Percentiles rank a stretch among this genome's conserved stretches.
phyloP scores from a whole-genome alignment of 1,284 basidiomycete species.

The Cutaneotrichosporon sp. region DNA sequence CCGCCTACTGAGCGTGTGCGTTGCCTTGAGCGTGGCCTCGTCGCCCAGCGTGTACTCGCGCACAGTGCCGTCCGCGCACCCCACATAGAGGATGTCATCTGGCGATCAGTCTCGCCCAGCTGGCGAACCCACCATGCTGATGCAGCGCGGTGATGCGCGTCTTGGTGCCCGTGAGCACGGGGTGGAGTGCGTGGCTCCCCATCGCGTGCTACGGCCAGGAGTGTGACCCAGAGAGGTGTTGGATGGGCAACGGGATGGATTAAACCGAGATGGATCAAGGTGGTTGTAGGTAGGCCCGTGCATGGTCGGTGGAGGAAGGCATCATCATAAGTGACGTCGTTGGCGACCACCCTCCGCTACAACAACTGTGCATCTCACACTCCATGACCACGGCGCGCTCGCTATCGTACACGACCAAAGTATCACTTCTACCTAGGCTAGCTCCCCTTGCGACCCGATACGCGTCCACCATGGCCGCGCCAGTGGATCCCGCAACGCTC shows the following conservation, averaged over 20 bases:
- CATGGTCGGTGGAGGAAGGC: background rate
- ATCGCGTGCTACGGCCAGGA: conserved; percentile 5
- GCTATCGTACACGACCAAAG: background rate
- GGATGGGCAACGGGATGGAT: background rate
- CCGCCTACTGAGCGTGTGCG: conserved; percentile 62
- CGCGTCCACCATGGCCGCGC: background rate
- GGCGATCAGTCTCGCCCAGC: conserved; percentile 3
- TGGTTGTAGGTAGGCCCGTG: background rate
- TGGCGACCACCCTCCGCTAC: background rate
- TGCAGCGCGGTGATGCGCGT: conserved; percentile 34
- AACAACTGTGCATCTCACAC: background rate
- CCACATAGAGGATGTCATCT: conserved; percentile 73
- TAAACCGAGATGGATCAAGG: background rate
- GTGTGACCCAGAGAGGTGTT: background rate
- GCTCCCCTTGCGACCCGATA: background rate
- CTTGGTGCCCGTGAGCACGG: conserved; percentile 29
- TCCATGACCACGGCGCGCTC: background rate
- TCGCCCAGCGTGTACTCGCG: conserved; percentile 44
- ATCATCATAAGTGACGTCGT: background rate
- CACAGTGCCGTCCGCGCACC: conserved; percentile 64
- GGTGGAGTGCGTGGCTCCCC: conserved; percentile 30
- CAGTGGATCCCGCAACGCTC: conserved; percentile 20
- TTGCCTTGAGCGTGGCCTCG: conserved; percentile 27
- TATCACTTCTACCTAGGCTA: background rate
- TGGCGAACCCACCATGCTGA: conserved; percentile 30